These are phyloP conservation scores for Trichoderma orchidacearum DNA, from an alignment of 495 filamentous ascomycete genomes.

Conservation along the genomic window DNA sequence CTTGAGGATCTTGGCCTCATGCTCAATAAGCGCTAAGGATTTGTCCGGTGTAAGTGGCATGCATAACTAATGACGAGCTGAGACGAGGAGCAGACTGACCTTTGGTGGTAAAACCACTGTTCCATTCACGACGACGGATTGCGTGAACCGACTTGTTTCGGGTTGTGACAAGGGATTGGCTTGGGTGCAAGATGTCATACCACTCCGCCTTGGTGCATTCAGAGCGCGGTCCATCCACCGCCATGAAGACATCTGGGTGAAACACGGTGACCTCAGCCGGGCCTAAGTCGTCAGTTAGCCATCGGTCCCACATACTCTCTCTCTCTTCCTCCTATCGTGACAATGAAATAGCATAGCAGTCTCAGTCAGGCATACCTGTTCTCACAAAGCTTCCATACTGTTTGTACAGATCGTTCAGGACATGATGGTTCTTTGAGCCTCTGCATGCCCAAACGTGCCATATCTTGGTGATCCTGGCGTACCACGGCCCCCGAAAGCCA, in stretches of 20 bases:
- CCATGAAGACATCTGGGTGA: slow-evolving; percentile 13
- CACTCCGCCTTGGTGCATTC: slow-evolving; percentile 22
- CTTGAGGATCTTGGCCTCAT: slow-evolving; percentile 12
- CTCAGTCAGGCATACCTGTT: slow-evolving; percentile 4
- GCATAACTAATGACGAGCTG: no score
- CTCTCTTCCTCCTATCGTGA: background rate
- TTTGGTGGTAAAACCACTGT: slow-evolving; percentile 12
- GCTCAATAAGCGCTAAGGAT: slow-evolving; percentile 3
- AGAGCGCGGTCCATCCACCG: slow-evolving; percentile 15
- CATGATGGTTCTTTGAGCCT: slow-evolving; percentile 15
- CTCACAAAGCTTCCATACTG: slow-evolving; percentile 24
- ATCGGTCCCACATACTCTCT: no score
- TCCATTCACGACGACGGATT: slow-evolving; percentile 19
- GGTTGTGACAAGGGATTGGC: slow-evolving; percentile 15
- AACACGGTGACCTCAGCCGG: slow-evolving; percentile 21
- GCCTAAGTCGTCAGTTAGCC: slow-evolving; percentile 4
- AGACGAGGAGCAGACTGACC: slow-evolving; percentile 12
- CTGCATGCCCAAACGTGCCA: slow-evolving; percentile 17
- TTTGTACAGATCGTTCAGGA: slow-evolving; percentile 16
- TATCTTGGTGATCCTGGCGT: slow-evolving; percentile 22
- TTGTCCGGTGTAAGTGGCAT: background rate
- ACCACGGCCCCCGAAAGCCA: slow-evolving; percentile 28
- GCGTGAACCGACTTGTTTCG: slow-evolving; percentile 15
- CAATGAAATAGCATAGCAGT: background rate
- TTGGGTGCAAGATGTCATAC: slow-evolving; percentile 25